phyloP scores from a whole-genome alignment of 163 green algal species.

The Scenedesmus sp. region DNA sequence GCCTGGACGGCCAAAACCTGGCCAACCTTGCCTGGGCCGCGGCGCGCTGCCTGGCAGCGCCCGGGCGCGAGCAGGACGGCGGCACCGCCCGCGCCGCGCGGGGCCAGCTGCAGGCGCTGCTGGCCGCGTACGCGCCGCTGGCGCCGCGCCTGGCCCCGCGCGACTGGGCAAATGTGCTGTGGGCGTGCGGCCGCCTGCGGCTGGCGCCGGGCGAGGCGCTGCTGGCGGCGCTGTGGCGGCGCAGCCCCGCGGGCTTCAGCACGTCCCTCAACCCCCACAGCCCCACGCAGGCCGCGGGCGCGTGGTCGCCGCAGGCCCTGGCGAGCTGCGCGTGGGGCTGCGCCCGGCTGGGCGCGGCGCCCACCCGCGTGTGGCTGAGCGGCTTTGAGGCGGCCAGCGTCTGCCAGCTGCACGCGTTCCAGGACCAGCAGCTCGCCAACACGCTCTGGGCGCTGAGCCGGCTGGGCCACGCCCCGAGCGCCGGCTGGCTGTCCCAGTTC shows the following conservation, averaged over 20 bases:
- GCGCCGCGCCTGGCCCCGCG: neutral
- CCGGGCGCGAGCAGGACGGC: too few species aligned
- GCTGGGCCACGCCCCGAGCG: slow-evolving; percentile 14
- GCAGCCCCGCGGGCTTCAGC: slow-evolving; percentile 34
- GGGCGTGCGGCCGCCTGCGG: slow-evolving; percentile 3
- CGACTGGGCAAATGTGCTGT: slow-evolving; percentile 32
- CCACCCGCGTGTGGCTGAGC: slow-evolving; percentile 8
- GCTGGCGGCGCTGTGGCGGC: slow-evolving; percentile 24
- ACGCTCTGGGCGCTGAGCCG: slow-evolving; percentile 11
- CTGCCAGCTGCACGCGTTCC: neutral
- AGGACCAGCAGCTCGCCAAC: slow-evolving; percentile 4
- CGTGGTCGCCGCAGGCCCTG: slow-evolving; percentile 29
- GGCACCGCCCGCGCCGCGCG: neutral
- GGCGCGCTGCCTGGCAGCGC: slow-evolving; percentile 1
- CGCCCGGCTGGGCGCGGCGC: slow-evolving; percentile 1
- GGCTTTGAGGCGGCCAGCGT: slow-evolving; percentile 33
- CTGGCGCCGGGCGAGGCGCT: neutral
- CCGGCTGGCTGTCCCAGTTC: slow-evolving; percentile 7
- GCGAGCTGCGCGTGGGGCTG: slow-evolving; percentile 8
- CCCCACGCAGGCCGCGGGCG: neutral
- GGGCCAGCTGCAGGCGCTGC: slow-evolving; percentile 4
- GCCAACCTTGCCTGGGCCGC: slow-evolving; percentile 20
- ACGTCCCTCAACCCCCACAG: slow-evolving; percentile 36
- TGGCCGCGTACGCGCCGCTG: neutral
- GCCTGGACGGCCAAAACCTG: slow-evolving; percentile 2